phyloP scores from a whole-genome alignment of 1,284 basidiomycete genomes.

The Cryptococcus sp. region DNA sequence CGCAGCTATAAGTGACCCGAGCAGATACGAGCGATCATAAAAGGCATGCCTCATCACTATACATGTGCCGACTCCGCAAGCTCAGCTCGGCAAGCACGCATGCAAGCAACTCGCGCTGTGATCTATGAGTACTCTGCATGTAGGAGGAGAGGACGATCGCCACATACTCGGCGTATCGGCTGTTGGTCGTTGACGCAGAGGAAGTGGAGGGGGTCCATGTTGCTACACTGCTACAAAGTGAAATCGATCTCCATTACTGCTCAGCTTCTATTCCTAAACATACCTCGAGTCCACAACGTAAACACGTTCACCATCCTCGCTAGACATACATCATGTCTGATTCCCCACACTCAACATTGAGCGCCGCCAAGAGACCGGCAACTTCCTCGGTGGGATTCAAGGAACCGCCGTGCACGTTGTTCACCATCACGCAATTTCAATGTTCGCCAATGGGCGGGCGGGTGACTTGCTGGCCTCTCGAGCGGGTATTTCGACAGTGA shows the following conservation, averaged over 20 bases:
- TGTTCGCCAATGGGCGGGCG: slow-evolving; percentile 34
- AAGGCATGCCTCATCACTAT: too few species aligned
- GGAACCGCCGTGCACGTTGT: slow-evolving; percentile 30
- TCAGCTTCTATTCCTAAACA: neutral
- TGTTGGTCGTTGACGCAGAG: neutral
- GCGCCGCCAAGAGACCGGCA: neutral
- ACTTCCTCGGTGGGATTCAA: neutral
- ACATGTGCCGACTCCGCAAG: too few species aligned
- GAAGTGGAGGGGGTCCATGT: neutral
- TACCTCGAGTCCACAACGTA: too few species aligned
- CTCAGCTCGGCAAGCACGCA: too few species aligned
- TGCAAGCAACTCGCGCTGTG: too few species aligned
- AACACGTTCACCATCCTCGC: too few species aligned
- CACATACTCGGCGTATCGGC: neutral
- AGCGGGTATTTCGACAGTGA: slow-evolving; percentile 46
- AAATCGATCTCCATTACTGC: neutral
- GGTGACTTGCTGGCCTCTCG: slow-evolving; percentile 44
- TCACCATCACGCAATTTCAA: slow-evolving; percentile 40
- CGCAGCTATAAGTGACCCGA: too few species aligned
- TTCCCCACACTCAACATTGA: neutral
- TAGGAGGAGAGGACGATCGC: neutral
- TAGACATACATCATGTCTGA: neutral
- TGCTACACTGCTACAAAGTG: neutral
- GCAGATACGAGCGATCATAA: too few species aligned
- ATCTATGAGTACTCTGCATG: too few species aligned